Base-by-base conservation (phyloP, 352 stramenopile species). In the Halophytophthora polymorphica region DNA sequence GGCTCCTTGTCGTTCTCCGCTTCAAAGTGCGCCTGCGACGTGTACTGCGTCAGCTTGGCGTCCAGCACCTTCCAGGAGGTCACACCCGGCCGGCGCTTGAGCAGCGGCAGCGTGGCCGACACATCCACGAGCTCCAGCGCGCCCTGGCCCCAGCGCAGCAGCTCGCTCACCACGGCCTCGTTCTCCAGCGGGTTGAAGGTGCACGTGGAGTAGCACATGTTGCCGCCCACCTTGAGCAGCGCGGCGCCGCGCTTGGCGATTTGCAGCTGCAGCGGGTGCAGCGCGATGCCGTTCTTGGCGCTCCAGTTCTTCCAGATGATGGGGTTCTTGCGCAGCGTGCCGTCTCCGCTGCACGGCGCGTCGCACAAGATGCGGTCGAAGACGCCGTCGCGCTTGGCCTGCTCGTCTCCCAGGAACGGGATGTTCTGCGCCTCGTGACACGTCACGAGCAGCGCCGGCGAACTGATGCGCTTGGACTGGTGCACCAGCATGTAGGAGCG, bases 311-410 rank as follows among this genome's bases (percentile, higher is more conserved):
- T 86, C 90, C 96, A 98, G 54, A 98, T 96, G 25, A 96, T 73
- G 6, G 96, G 96, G 69, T 98, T 98, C 76, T 99, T 99, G 40
- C 98, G 84, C 40, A 99, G 56, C 6, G 97, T 99, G 22, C 97
- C 98, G 65, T 99, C 98, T 28, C 97, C 95, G 38, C 83, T 97
- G 81, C 97, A 99, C 1, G 97, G 97, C 14, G 98, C 98, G 69
- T 99, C 97, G 46, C 90, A 98, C 25, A 99, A 67, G 23, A 99
- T 88, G n/a, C 96, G 84, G 77, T 99, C 97, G 53, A 99, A 99
- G 28, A 97, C 83, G 10, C 83, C 77, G 14, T 86, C 67, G 3
- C 66, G 54, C 43, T 83, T 71, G 14, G 71, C 68, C 25, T 72
- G 73, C 19, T 85, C 70, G 2, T 64, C 61, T 8, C 82, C 82